Conservation (phyloP, 1,284 basidiomycete genomes). For the Tylopilus sp. region DNA sequence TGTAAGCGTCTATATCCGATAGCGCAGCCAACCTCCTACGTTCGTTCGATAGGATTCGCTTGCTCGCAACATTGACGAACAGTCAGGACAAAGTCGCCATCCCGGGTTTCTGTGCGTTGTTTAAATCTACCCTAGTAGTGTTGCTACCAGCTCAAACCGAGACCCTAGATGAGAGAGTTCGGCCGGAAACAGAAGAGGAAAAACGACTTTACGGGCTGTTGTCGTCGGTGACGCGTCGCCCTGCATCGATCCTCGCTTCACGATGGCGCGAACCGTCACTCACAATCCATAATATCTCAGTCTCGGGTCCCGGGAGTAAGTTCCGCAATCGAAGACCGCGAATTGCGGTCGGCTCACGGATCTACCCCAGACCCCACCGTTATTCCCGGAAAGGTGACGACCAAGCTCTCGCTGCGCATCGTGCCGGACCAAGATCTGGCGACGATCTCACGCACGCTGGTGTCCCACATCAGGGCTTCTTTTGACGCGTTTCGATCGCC, state of each 20-base stretch:
- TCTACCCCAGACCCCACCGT: slow-evolving; percentile 67
- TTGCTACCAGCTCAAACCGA: slow-evolving; percentile 1
- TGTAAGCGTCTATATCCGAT: slow-evolving; percentile 45
- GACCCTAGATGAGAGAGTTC: slow-evolving; percentile 67
- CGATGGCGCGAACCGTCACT: slow-evolving; percentile 79
- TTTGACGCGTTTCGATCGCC: slow-evolving; percentile 66
- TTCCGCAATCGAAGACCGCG: slow-evolving; percentile 1
- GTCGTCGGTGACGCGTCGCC: slow-evolving; percentile 61
- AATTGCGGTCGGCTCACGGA: background rate
- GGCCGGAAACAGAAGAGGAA: slow-evolving; percentile 64
- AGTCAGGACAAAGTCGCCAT: slow-evolving; percentile 60
- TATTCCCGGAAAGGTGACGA: slow-evolving; percentile 78
- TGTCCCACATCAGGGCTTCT: slow-evolving; percentile 53
- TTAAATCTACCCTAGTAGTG: background rate
- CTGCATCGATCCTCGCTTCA: slow-evolving; percentile 64
- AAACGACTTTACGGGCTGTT: slow-evolving; percentile 64
- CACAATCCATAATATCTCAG: slow-evolving; percentile 67
- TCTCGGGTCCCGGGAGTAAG: slow-evolving; percentile 73
- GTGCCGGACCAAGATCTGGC: slow-evolving; percentile 91
- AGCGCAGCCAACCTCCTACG: slow-evolving; percentile 3
- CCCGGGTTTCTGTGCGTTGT: slow-evolving; percentile 73
- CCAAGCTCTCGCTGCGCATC: slow-evolving; percentile 84
- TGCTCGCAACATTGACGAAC: slow-evolving; percentile 73
- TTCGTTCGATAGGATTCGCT: slow-evolving; percentile 56
- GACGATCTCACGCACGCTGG: slow-evolving; percentile 61